Percentiles rank a stretch among this genome's conserved stretches.
Evolutionary conservation across 2,329 filamentous ascomycete genomes (phyloP).

Genomic region (Pseudogymnoascus pannorum): DNA sequence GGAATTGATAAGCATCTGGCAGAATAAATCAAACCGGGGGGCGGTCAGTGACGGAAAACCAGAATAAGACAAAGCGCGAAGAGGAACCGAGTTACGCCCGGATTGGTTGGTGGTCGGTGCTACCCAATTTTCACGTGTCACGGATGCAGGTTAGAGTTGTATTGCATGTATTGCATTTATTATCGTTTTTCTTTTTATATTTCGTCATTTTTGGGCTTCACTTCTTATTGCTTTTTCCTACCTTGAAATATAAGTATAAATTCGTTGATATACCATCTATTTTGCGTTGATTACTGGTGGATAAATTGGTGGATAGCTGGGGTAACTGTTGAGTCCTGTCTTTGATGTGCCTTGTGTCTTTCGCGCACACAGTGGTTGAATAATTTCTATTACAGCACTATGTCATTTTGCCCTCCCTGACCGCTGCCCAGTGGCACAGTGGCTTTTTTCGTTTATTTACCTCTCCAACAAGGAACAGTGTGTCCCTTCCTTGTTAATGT

Average conservation of each 20-base stretch:
- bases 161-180: constrained; percentile 18
- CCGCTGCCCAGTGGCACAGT: neutral
- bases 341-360: neutral
- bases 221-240: neutral
- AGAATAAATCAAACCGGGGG: neutral
- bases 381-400: too few species aligned
- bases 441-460: neutral
- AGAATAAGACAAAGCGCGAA: neutral
- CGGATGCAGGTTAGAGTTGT: neutral
- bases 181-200: constrained; percentile 1
- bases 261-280: neutral
- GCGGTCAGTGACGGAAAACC: neutral
- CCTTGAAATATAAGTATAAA: neutral
- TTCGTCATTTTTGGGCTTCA: neutral
- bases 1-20: constrained; percentile 9
- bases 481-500: neutral
- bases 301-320: neutral
- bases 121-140: constrained; percentile 6
- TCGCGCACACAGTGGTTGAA: neutral
- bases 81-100: neutral
- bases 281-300: neutral
- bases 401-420: constrained; percentile 1
- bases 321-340: neutral
- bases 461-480: neutral
- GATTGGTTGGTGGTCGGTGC: neutral